phyloP scores from a whole-genome alignment of 2,329 filamentous ascomycete genomes.

The Scedosporium minutisporum region DNA sequence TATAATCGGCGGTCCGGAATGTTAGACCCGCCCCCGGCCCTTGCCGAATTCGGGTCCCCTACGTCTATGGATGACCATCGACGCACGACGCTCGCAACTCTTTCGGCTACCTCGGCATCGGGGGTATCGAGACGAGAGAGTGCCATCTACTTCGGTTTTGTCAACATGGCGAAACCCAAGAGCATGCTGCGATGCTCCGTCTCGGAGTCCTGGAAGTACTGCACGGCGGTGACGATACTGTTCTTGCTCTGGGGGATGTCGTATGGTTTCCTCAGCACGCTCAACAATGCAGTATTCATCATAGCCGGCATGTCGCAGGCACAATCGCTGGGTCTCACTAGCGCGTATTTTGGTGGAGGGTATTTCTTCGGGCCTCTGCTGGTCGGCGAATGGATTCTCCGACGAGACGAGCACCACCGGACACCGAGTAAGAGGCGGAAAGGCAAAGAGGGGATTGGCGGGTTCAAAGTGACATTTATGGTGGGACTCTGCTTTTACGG shows the following conservation, averaged over 20 bases:
- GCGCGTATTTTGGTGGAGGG: conserved; percentile 59
- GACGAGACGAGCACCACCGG: conserved; percentile 54
- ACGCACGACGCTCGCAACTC: conserved; percentile 20
- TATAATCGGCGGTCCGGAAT: neutral
- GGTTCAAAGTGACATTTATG: conserved; percentile 75
- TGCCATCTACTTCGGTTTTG: conserved; percentile 64
- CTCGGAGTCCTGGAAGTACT: conserved; percentile 60
- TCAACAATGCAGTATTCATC: conserved; percentile 61
- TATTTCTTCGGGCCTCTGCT: conserved; percentile 63
- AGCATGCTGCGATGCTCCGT: conserved; percentile 58
- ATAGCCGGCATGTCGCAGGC: conserved; percentile 51
- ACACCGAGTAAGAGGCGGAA: conserved; percentile 24
- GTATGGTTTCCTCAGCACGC: conserved; percentile 73
- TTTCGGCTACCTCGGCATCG: conserved; percentile 13
- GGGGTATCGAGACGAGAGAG: conserved; percentile 21
- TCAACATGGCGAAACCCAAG: conserved; percentile 59
- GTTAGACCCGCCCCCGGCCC: neutral
- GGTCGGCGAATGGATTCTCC: conserved; percentile 60
- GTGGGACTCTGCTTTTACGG: conserved; percentile 67
- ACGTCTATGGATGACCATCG: neutral
- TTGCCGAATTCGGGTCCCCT: neutral
- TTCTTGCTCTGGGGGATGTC: conserved; percentile 89
- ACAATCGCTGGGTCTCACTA: conserved; percentile 58
- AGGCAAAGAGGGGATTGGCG: conserved; percentile 40
- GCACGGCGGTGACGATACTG: conserved; percentile 64